Base-by-base conservation (phyloP, 1,284 basidiomycete species). In the Ceratobasidium sp. region DNA sequence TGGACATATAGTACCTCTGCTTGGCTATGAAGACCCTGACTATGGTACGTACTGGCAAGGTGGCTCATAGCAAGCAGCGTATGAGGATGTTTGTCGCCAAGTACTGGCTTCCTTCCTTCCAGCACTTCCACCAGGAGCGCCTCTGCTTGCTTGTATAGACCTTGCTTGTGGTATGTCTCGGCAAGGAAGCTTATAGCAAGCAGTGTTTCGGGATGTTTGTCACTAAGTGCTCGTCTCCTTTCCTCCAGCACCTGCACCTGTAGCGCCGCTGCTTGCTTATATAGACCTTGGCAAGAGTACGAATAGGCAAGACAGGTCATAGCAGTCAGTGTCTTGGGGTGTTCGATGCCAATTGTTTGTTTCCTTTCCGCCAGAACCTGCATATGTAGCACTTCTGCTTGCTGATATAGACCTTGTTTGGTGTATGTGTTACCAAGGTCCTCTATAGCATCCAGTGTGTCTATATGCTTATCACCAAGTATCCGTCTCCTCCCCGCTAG, bases 1-100 rank as follows among this genome's bases (percentile, higher is more conserved):
- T 46, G 44, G 13, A 46, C 44, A 46, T 46, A 46, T 46, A 46
- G 44, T 13, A 46, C 13, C 13, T 46, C 44, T 13, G 44, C 44
- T 46, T 46, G 44, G 13, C 13, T 13, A 5, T 13, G 13, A 13
- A 46, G 44, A 46, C 13, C 13, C 44, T 6, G 44, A 6, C 13
- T 5, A 46, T 6, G 13, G 13, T 46, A n/a, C 9, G 38, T 42
- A 17, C 42, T 2, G 10, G 68, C 54, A 28, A 71, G 68, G 26
- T 59, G 57, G 1, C 42, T 52, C 56, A 59, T 59, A 13, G 54
- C 10, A 12, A 15, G 2, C 26, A 71, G 28, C 38, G 52, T 59
- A 23, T 44, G 10, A 12, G 68, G 52, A 59, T 71, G 68, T 15
- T 71, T 20, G 52, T 46, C 26, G 13, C 69, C 69, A 4, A 73